Evolutionary conservation across 1,139 yeast genomes (phyloP).

Genomic region (Yamadazyma mexicana): DNA sequence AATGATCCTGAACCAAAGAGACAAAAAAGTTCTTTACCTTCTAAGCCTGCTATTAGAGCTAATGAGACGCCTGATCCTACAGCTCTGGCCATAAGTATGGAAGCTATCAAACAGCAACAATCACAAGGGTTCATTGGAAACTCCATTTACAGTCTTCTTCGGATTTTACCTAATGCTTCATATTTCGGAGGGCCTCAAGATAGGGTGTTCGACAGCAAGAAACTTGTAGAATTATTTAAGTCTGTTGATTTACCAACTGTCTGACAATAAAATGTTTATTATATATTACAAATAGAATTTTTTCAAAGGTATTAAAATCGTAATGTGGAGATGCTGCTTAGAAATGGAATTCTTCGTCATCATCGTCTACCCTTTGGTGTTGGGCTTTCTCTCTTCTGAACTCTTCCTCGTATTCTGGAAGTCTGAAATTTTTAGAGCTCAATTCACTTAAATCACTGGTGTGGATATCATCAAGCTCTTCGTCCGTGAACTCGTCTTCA

Average conservation of each 20-base stretch:
- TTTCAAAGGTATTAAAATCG: background rate
- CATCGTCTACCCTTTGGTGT: constrained; percentile 8
- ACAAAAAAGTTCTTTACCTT: constrained; percentile 18
- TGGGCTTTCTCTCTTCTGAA: constrained; percentile 5
- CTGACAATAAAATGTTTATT: background rate
- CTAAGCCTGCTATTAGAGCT: constrained; percentile 10
- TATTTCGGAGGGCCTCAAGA: constrained; percentile 45
- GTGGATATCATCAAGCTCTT: constrained; percentile 15
- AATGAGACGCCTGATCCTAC: constrained; percentile 8
- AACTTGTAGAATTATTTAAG: constrained; percentile 42
- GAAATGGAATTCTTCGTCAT: constrained; percentile 21
- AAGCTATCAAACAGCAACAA: constrained; percentile 9
- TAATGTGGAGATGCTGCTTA: constrained; percentile 9
- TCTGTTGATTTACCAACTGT: constrained; percentile 11
- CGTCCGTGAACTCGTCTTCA: constrained; percentile 16
- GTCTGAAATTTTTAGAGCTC: constrained; percentile 11
- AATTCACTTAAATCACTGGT: constrained; percentile 15
- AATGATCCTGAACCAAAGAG: constrained; percentile 20
- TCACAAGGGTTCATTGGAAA: constrained; percentile 45
- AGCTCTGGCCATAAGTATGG: constrained; percentile 1
- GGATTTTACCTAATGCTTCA: constrained; percentile 53
- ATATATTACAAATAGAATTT: background rate
- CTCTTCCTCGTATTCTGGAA: constrained; percentile 18
- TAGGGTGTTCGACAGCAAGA: constrained; percentile 39
- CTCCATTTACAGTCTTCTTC: constrained; percentile 51